Percentiles rank a stretch among this genome's conserved stretches.
Evolutionary conservation across 441 rosid genomes (phyloP).

Genomic region (Bruguiera hainesii): DNA sequence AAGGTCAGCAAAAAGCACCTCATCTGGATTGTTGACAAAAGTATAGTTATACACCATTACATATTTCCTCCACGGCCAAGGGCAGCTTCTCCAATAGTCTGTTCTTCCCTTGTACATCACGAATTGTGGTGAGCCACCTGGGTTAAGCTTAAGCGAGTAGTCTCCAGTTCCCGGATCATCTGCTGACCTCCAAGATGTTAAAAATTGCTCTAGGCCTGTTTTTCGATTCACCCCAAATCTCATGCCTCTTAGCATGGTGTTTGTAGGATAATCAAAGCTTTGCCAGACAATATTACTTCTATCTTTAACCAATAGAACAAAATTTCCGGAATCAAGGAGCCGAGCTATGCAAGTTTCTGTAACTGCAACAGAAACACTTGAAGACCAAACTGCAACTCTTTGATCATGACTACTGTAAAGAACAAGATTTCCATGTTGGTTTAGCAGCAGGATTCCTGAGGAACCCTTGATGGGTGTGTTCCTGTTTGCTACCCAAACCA

Average conservation of each 20-base stretch:
- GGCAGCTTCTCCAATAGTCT: neutral
- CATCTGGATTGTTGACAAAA: slow-evolving; percentile 20
- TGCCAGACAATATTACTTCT: slow-evolving; percentile 18
- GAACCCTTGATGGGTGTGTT: slow-evolving; percentile 20
- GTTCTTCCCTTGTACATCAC: slow-evolving; percentile 21
- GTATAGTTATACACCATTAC: neutral
- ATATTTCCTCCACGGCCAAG: slow-evolving; percentile 18
- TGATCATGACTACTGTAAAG: neutral
- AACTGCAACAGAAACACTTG: neutral
- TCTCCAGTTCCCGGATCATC: slow-evolving; percentile 20
- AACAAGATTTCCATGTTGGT: slow-evolving; percentile 16
- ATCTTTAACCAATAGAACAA: slow-evolving; percentile 17
- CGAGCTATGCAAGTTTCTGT: neutral
- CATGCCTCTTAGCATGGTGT: slow-evolving; percentile 19
- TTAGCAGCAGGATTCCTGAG: slow-evolving; percentile 16
- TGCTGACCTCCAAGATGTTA: slow-evolving; percentile 27
- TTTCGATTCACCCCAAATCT: slow-evolving; percentile 3
- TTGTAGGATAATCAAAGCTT: slow-evolving; percentile 24
- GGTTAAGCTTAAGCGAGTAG: slow-evolving; percentile 2
- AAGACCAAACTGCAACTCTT: slow-evolving; percentile 22
- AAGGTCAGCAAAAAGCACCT: neutral
- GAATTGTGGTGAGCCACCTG: slow-evolving; percentile 21
- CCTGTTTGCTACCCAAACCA: slow-evolving; percentile 30
- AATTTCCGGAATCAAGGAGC: slow-evolving; percentile 37
- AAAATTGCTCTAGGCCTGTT: slow-evolving; percentile 9